Evolutionary conservation across 805 yeast genomes (phyloP).

Genomic region (Metschnikowia picachoensis): DNA sequence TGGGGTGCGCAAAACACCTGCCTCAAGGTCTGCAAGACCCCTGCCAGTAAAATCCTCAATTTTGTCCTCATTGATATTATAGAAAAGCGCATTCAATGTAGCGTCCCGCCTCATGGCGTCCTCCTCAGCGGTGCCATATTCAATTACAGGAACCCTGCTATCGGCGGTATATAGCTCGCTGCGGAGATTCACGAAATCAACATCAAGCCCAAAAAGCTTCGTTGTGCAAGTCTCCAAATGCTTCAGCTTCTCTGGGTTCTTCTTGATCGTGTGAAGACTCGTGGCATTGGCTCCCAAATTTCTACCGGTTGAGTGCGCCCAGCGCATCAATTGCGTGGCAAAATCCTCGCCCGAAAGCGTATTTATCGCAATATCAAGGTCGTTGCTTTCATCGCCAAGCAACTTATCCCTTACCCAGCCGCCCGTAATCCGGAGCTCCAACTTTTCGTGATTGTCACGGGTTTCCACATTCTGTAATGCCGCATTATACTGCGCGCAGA

Average conservation of each 20-base stretch:
- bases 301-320: constrained; percentile 27
- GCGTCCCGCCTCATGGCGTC: constrained; percentile 96
- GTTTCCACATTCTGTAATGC: not conserved
- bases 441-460: constrained; percentile 9
- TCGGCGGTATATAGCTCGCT: constrained; percentile 80
- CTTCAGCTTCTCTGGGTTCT: constrained; percentile 93
- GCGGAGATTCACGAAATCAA: constrained; percentile 90
- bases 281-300: constrained; percentile 21
- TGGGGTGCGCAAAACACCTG: constrained; percentile 83
- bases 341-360: constrained; percentile 80
- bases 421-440: constrained; percentile 81
- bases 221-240: constrained; percentile 97
- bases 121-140: constrained; percentile 84
- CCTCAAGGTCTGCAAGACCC: constrained; percentile 69
- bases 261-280: constrained; percentile 74
- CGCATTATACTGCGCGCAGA: constrained; percentile 35
- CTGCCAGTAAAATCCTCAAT: constrained; percentile 82
- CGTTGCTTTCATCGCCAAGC: constrained; percentile 75
- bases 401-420: constrained; percentile 98
- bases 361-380: constrained; percentile 89
- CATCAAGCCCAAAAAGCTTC: constrained; percentile 72
- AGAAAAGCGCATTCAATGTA: constrained; percentile 87
- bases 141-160: constrained; percentile 80
- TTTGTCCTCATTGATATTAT: constrained; percentile 60
- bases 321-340: constrained; percentile 62